phyloP scores from a whole-genome alignment of 306 rosid genomes.

The Begonia fuchsioides region DNA sequence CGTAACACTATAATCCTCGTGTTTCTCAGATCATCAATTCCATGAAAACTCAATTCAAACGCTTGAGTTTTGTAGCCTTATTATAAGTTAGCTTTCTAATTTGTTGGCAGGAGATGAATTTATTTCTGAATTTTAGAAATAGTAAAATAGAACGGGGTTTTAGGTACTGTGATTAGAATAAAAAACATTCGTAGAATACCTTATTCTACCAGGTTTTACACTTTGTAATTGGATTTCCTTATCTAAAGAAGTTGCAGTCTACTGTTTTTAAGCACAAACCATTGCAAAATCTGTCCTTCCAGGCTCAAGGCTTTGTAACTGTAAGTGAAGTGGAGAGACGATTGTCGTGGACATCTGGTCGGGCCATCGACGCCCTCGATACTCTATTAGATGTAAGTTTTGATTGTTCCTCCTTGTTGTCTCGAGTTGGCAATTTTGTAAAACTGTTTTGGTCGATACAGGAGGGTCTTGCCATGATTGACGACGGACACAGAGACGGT shows the following conservation, averaged over 20 bases:
- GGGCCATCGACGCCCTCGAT: constrained; percentile 81
- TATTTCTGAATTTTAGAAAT: too few species aligned
- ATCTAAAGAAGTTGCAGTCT: not conserved
- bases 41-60: too few species aligned
- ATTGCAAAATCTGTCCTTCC: constrained; percentile 7
- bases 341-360: constrained; percentile 79
- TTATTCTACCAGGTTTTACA: too few species aligned
- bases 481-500: constrained; percentile 90
- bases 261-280: not conserved
- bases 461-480: constrained; percentile 99
- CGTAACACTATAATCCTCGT: too few species aligned
- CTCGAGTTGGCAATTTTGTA: not conserved
- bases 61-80: too few species aligned
- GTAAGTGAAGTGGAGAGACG: constrained; percentile 68
- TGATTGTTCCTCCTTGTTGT: not conserved
- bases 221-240: not conserved
- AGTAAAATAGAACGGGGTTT: too few species aligned
- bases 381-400: constrained; percentile 66
- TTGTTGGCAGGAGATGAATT: too few species aligned
- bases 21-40: too few species aligned
- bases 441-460: constrained; percentile 15
- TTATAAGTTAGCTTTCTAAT: too few species aligned
- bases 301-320: constrained; percentile 89
- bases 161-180: too few species aligned
- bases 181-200: too few species aligned